These are phyloP conservation scores for Salisapilia sapeloensis DNA, from an alignment of 352 stramenopile genomes.

Conservation along the genomic window DNA sequence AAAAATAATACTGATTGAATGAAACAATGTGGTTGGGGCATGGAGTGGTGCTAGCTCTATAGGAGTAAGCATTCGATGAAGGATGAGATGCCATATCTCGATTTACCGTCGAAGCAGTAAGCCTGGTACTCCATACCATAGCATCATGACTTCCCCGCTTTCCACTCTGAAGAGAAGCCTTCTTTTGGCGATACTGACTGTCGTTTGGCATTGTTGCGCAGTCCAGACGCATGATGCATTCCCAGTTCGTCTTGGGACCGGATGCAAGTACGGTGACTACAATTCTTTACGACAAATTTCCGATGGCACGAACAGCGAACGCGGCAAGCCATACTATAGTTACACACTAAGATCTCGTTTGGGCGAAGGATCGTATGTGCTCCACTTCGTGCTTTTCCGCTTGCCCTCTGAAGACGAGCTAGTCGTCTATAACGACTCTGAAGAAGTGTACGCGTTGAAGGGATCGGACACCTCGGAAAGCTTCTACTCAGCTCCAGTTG, in stretches of 20 bases:
- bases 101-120: no score
- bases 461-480: conserved; percentile 27
- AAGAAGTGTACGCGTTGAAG: conserved; percentile 6
- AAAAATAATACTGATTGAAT: no score
- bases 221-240: conserved; percentile 7
- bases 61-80: background rate
- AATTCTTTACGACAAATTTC: conserved; percentile 5
- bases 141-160: no score
- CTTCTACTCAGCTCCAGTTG: conserved; percentile 32
- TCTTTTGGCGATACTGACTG: no score
- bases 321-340: background rate
- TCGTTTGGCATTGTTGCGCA: no score
- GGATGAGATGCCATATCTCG: no score
- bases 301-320: background rate
- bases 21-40: no score
- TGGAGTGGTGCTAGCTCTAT: conserved; percentile 1
- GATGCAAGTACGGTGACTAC: conserved; percentile 42
- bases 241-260: conserved; percentile 14
- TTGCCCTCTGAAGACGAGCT: conserved; percentile 28
- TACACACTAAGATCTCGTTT: no score
- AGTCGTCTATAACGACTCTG: conserved; percentile 3
- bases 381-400: conserved; percentile 36
- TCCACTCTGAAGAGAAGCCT: no score
- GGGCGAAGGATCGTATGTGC: conserved; percentile 30
- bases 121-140: no score